phyloP scores from a whole-genome alignment of 2,329 filamentous ascomycete genomes.

The Ophiosphaerella narmari region DNA sequence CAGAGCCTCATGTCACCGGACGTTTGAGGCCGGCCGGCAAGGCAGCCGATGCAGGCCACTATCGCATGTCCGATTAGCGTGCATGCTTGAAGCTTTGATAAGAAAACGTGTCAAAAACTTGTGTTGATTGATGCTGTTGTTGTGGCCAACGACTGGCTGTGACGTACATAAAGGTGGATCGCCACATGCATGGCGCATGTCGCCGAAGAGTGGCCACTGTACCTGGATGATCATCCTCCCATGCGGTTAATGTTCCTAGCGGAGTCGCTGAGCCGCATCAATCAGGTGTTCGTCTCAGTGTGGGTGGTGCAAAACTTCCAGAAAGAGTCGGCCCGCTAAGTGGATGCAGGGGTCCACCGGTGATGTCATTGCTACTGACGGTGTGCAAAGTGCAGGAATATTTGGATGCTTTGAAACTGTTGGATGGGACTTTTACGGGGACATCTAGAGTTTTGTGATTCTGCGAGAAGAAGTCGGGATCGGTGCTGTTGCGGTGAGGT shows the following conservation, averaged over 20 bases:
- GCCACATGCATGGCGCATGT: slow-evolving; percentile 14
- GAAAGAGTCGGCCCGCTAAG: slow-evolving; percentile 16
- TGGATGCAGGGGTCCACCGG: slow-evolving; percentile 32
- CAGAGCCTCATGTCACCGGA: slow-evolving; percentile 26
- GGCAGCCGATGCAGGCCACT: slow-evolving; percentile 21
- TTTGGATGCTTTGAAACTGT: slow-evolving; percentile 31
- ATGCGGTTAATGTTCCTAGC: slow-evolving; percentile 8
- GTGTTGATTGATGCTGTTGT: slow-evolving; percentile 4
- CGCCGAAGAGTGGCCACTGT: slow-evolving; percentile 19
- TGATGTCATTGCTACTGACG: slow-evolving; percentile 33
- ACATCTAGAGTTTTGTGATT: slow-evolving; percentile 18
- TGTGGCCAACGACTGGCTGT: slow-evolving; percentile 11
- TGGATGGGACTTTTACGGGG: slow-evolving; percentile 33
- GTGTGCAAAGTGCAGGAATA: slow-evolving; percentile 12
- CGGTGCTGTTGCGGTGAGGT: slow-evolving; percentile 13
- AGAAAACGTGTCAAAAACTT: slow-evolving; percentile 10
- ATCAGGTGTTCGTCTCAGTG: not conserved
- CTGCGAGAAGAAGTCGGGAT: slow-evolving; percentile 28
- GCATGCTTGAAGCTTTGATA: slow-evolving; percentile 13
- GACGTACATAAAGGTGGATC: slow-evolving; percentile 22
- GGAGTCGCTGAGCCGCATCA: slow-evolving; percentile 15
- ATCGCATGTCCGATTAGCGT: slow-evolving; percentile 8
- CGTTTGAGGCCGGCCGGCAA: slow-evolving; percentile 28
- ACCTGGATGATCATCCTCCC: slow-evolving; percentile 2
- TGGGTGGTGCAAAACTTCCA: slow-evolving; percentile 10